A percentile compares a stretch with the other conserved stretches of the same genome.
phyloP scores from a whole-genome alignment of 176 grass and related monocot genomes.

The Metroxylon sagu region DNA sequence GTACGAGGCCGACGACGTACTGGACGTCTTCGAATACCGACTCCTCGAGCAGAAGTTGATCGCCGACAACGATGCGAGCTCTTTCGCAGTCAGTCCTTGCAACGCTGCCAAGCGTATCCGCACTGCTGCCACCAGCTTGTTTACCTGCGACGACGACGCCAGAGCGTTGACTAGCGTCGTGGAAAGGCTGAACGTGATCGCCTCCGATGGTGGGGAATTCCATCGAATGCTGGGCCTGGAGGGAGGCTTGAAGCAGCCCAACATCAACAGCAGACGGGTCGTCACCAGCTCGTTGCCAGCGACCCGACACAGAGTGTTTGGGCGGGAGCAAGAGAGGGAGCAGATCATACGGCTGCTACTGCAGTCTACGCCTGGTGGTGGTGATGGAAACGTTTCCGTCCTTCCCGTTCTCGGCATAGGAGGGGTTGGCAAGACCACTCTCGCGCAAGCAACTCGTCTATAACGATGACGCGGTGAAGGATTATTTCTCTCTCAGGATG shows the following conservation, averaged over 20 bases:
- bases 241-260: neutral
- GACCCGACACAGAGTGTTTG: neutral
- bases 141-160: neutral
- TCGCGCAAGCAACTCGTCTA: neutral
- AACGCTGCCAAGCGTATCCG: neutral
- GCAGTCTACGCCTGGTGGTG: neutral
- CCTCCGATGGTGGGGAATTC: neutral
- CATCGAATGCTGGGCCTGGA: neutral
- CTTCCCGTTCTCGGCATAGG: neutral
- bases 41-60: neutral
- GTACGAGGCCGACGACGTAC: neutral
- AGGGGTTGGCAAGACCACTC: slow-evolving; percentile 4
- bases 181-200: neutral
- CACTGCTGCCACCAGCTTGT: no score
- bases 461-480: neutral
- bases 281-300: neutral
- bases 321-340: neutral
- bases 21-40: neutral
- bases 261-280: neutral
- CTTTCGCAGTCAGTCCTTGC: neutral
- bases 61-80: neutral
- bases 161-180: neutral
- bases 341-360: neutral
- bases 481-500: neutral
- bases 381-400: neutral